Base-by-base conservation (phyloP, 352 stramenopile genomes). In the Phytophthora meadii region DNA sequence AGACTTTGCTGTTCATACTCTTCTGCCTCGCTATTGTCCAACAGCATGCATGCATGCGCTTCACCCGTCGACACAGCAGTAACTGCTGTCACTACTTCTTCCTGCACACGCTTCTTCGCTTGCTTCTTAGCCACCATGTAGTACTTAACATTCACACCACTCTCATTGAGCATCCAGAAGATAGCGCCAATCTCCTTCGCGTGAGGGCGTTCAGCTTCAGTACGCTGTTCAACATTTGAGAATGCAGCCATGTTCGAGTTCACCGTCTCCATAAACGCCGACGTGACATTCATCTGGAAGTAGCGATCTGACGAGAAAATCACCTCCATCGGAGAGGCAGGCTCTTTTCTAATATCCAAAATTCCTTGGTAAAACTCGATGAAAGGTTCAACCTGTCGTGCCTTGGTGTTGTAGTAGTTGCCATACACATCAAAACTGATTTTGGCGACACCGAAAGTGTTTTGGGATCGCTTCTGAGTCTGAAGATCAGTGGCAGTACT, bases 331-430 rank as follows among this genome's bases (percentile, higher is more conserved):
- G 87, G 80, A 27, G 72, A 64, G 6, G 81, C 77, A 0, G 83
- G 81, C 3, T 95, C 87, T 67, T 96, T 96, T 58, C 79, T 87
- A 1, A 93, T 22, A 56, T 94, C 85, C 36, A 95, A 58, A 28
- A 87, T 83, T 0, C 87, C 82, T 59, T 92, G 81, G 54, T 94
- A 95, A 58, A 87, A 94, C 68, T 96, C 88, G 42, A 96, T 75
- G 57, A 95, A 96, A 19, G 88, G 88, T 54, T 96, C 88, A 5
- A 88, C 70, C 41, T 94, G 84, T 5, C 83, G 72, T 11, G 80
- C 79, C 28, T 77, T 92, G 1, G 72, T 72, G 70, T 96, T 96
- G 82, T 92, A 96, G 55, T 96, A 96, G 65, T 95, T 95, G 71
- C 87, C 87, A 55, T 96, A 95, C 32, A 95, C 55, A 22, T 89